These are phyloP conservation scores for Chytriomyces sp. DNA, from an alignment of 192 early-diverging fungal genomes.

Conservation along the genomic window DNA sequence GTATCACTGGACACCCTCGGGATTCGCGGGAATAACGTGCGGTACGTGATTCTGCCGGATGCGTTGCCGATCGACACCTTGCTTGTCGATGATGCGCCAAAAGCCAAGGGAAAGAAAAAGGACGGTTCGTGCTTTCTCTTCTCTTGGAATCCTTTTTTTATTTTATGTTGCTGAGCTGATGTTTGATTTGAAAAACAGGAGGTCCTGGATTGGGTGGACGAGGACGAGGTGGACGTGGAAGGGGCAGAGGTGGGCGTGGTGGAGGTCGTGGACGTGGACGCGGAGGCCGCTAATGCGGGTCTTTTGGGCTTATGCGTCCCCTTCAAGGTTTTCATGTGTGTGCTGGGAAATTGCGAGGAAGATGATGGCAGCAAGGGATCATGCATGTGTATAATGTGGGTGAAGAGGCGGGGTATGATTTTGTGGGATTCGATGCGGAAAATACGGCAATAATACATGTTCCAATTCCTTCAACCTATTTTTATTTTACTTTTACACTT, in stretches of 20 bases:
- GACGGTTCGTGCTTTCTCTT: constrained; percentile 27
- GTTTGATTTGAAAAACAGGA: not conserved
- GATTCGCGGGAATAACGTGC: constrained; percentile 93
- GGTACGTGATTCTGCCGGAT: constrained; percentile 94
- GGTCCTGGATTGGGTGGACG: constrained; percentile 39
- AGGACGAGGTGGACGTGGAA: constrained; percentile 56
- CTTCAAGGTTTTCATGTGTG: too few relatives aligned
- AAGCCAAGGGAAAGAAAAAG: constrained; percentile 80
- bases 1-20: constrained; percentile 86
- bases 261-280: constrained; percentile 71
- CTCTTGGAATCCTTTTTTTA: not conserved
- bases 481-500: not conserved
- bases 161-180: not conserved
- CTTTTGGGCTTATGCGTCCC: too few relatives aligned
- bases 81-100: constrained; percentile 93
- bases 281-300: constrained; percentile 51
- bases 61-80: constrained; percentile 93
- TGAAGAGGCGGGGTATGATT: too few relatives aligned
- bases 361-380: too few relatives aligned
- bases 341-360: too few relatives aligned
- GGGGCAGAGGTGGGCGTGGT: constrained; percentile 73
- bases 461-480: not conserved
- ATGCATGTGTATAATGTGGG: too few relatives aligned
- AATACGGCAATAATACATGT: too few relatives aligned
- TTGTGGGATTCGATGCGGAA: too few relatives aligned